phyloP scores from a whole-genome alignment of 257 asterid genomes.

The Echites panduratus region DNA sequence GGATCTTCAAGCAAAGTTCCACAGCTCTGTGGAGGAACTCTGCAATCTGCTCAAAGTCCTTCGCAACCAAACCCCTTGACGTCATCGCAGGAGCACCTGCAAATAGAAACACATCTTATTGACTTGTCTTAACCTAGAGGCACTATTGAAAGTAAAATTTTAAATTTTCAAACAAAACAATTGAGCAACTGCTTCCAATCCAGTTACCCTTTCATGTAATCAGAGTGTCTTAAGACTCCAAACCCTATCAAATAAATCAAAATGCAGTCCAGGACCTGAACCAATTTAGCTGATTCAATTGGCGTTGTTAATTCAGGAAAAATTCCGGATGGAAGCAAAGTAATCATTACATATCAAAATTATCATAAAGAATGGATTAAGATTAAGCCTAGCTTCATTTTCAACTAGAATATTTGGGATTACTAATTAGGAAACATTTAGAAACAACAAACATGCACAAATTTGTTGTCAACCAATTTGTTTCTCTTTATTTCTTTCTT shows the following conservation, averaged over 20 bases:
- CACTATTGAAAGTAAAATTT: too few species aligned
- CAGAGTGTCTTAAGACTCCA: neutral
- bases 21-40: constrained; percentile 95
- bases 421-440: neutral
- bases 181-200: too few species aligned
- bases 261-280: neutral
- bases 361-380: neutral
- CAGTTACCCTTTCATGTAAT: too few species aligned
- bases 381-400: neutral
- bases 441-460: neutral
- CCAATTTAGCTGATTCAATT: neutral
- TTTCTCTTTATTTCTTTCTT: too few species aligned
- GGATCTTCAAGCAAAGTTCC: constrained; percentile 67
- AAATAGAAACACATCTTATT: neutral
- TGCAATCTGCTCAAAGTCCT: constrained; percentile 92
- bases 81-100: constrained; percentile 98
- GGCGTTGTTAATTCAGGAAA: neutral
- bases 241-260: neutral
- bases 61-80: constrained; percentile 86
- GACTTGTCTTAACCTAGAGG: neutral
- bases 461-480: too few species aligned
- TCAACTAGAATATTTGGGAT: neutral
- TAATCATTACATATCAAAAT: neutral
- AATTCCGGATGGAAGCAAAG: neutral
- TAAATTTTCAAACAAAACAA: too few species aligned